Base-by-base conservation (phyloP, 805 yeast genomes). In the Wickerhamiella nectarea region DNA sequence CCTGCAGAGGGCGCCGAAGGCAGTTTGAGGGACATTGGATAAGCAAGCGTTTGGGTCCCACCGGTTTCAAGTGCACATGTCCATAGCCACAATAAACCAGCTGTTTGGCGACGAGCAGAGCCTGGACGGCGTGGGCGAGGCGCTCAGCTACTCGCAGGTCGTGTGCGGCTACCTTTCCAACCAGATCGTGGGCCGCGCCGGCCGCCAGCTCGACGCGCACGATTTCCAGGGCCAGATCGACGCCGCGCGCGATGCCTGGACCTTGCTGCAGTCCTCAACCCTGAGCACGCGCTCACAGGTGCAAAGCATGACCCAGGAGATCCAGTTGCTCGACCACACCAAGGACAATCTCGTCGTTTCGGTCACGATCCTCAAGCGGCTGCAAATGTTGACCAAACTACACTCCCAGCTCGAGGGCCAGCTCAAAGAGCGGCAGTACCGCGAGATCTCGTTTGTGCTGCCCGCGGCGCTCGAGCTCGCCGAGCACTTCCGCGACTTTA, bases 1-100 rank as follows among this genome's bases (percentile, higher is more conserved):
- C 95, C 95, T 31, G 94, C 74, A 52, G 83, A 82, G 36, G 97
- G 97, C 40, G 93, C 94, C 53, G 76, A 77, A 28, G 98, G 98
- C 49, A 91, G 68, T 65, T 82, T 81, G 45, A 91, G 69, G 34
- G 53, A 50, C 42, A 40, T 40, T 21, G 24, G n/a, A 5, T 21
- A 21, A 21, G 24, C 24, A 21, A n/a, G n/a, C n/a, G n/a, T n/a
- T n/a, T n/a, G n/a, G n/a, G n/a, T n/a, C n/a, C n/a, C n/a, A n/a
- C n/a, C n/a, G n/a, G n/a, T n/a, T n/a, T n/a, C n/a, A n/a, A n/a
- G n/a, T n/a, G n/a, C n/a, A 21, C 24, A 31, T 31, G 36, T 39
- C 42, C n/a, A 14, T 39, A 14, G 35, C 21, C 21, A 20, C 28
- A 4, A 11, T 39, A 6, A 39, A 39, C 29, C 10, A 20, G 21